These are phyloP conservation scores for Acanthochlamys bracteata DNA, from an alignment of 106 monocot species.

Conservation along the genomic window DNA sequence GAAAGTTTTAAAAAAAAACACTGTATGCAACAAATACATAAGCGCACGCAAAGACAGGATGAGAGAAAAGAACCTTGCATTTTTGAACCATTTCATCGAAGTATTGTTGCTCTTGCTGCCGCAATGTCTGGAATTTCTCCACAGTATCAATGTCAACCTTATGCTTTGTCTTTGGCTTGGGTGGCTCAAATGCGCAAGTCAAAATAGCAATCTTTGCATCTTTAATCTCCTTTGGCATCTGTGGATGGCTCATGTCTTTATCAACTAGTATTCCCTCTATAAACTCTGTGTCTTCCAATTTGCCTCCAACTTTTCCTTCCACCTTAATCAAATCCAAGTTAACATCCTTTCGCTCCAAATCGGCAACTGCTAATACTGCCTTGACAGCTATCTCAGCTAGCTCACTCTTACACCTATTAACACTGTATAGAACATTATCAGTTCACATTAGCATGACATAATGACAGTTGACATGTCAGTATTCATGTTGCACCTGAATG, in stretches of 20 bases:
- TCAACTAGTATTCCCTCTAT: constrained; percentile 85
- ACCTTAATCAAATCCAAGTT: constrained; percentile 94
- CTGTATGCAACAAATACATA: neutral
- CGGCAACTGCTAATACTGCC: constrained; percentile 91
- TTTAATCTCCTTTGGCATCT: constrained; percentile 93
- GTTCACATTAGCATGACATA: neutral
- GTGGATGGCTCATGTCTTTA: constrained; percentile 99
- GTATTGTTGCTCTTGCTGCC: constrained; percentile 80
- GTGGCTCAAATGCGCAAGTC: constrained; percentile 98
- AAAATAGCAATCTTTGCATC: constrained; percentile 95
- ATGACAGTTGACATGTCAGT: no score
- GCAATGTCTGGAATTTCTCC: constrained; percentile 89
- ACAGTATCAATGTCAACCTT: constrained; percentile 99
- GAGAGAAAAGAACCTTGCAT: constrained; percentile 56
- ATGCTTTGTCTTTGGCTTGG: constrained; percentile 99
- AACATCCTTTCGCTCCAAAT: constrained; percentile 95
- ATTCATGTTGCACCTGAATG: no score
- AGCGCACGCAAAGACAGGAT: neutral
- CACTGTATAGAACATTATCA: constrained; percentile 40
- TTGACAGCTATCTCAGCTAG: constrained; percentile 93
- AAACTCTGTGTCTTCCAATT: constrained; percentile 88
- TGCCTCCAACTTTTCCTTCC: constrained; percentile 95
- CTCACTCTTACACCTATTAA: constrained; percentile 65
- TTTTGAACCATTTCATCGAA: constrained; percentile 98
- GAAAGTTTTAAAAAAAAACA: neutral